A percentile compares a stretch with the other conserved stretches of the same genome.
Evolutionary conservation across 495 filamentous ascomycete genomes (phyloP).

Genomic region (Aspergillus nidulans): DNA sequence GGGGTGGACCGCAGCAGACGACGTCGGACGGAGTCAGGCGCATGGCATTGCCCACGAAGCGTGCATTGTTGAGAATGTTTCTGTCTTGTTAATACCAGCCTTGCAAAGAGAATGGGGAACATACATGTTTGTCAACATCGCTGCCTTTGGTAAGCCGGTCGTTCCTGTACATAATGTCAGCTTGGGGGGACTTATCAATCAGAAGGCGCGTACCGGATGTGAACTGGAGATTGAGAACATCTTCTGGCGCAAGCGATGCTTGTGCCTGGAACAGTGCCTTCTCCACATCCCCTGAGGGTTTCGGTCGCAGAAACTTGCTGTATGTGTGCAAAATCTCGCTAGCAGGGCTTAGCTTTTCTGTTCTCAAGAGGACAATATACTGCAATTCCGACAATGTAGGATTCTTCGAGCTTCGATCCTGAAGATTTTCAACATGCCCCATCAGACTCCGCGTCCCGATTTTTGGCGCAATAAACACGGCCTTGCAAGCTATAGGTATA

Average conservation of each 20-base stretch:
- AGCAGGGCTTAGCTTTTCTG: no score
- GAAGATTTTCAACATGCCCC: no score
- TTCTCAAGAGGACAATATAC: no score
- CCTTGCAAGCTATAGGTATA: no score
- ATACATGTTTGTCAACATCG: conserved; percentile 66
- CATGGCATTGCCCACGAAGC: conserved; percentile 68
- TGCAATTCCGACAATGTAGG: no score
- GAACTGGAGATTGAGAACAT: conserved; percentile 82
- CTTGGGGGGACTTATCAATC: no score
- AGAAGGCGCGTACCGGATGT: conserved; percentile 74
- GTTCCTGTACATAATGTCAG: no score
- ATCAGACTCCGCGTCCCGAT: no score
- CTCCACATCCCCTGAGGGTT: conserved; percentile 2
- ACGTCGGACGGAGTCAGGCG: conserved; percentile 59
- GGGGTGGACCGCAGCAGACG: conserved; percentile 70
- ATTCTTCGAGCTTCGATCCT: no score
- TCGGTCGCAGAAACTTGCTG: not conserved
- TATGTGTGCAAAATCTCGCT: not conserved
- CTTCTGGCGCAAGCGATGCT: no score
- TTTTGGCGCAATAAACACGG: no score
- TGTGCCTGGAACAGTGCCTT: conserved; percentile 22
- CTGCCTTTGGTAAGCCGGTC: conserved; percentile 74
- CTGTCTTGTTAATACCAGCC: conserved; percentile 10
- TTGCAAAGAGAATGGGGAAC: not conserved
- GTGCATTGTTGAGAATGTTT: conserved; percentile 76